These are phyloP conservation scores for Clathrus columnatus DNA, from an alignment of 768 basidiomycete species.

Conservation along the genomic window DNA sequence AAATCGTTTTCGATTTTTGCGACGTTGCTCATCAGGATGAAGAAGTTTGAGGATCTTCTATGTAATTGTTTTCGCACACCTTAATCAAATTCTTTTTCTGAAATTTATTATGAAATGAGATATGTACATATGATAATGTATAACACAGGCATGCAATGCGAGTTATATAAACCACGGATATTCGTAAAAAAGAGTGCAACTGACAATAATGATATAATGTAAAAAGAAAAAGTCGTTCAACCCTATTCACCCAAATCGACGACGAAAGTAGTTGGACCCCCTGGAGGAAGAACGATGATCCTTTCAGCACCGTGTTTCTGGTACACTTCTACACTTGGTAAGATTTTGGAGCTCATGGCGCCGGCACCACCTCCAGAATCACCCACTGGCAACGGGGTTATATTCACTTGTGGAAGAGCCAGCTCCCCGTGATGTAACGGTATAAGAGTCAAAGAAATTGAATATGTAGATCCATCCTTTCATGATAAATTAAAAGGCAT, in stretches of 20 bases:
- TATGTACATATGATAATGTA: too few species aligned
- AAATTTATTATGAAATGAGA: too few species aligned
- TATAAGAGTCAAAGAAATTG: constrained; percentile 66
- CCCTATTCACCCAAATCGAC: constrained; percentile 54
- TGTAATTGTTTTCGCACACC: too few species aligned
- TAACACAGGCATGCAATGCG: not conserved
- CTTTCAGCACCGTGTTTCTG: constrained; percentile 80
- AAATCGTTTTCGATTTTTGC: too few species aligned
- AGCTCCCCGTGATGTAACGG: constrained; percentile 81
- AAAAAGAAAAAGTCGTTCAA: not conserved
- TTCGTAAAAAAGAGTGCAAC: not conserved
- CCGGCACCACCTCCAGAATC: constrained; percentile 42
- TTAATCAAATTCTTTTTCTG: too few species aligned
- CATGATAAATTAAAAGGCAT: not conserved
- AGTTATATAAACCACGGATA: not conserved
- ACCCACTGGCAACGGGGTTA: constrained; percentile 46
- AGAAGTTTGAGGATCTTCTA: too few species aligned
- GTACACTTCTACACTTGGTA: constrained; percentile 69
- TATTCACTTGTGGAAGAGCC: constrained; percentile 59
- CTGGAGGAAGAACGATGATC: constrained; percentile 73
- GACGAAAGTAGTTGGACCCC: constrained; percentile 73
- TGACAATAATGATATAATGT: not conserved
- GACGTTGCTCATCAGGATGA: too few species aligned
- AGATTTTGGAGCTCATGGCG: constrained; percentile 31
- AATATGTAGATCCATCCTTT: constrained; percentile 55